Evolutionary conservation across 257 asterid genomes (phyloP).

Genomic region (Parsonsia alboflavescens): DNA sequence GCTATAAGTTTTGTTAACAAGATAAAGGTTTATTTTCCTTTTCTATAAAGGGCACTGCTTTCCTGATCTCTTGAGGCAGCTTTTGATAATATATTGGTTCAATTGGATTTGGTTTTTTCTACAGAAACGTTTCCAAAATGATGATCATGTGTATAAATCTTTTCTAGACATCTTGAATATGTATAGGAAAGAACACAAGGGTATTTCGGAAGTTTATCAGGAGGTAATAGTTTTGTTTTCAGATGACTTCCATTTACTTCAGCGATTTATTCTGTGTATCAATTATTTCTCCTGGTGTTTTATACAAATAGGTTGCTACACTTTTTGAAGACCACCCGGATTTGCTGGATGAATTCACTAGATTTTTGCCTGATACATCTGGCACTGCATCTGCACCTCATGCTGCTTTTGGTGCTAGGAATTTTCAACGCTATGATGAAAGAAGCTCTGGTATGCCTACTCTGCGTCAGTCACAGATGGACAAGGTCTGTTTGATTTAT

Average conservation of each 20-base stretch:
- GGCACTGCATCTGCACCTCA: slow-evolving; percentile 57
- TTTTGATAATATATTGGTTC: slow-evolving; percentile 12
- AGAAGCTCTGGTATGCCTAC: slow-evolving; percentile 69
- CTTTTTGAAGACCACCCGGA: slow-evolving; percentile 85
- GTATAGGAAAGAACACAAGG: slow-evolving; percentile 97
- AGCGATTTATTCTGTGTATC: neutral
- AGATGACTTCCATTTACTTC: neutral
- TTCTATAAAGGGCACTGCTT: neutral
- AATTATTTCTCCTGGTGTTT: neutral
- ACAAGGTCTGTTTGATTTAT: slow-evolving; percentile 48
- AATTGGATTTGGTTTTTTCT: slow-evolving; percentile 15
- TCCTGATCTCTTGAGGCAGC: neutral
- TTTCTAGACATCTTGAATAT: slow-evolving; percentile 94
- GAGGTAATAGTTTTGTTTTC: slow-evolving; percentile 49
- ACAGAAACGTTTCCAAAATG: slow-evolving; percentile 91
- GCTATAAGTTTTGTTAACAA: slow-evolving; percentile 95
- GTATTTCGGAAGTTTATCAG: slow-evolving; percentile 83
- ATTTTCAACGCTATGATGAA: slow-evolving; percentile 65
- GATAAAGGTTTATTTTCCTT: slow-evolving; percentile 60
- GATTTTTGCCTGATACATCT: slow-evolving; percentile 87
- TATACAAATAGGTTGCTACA: slow-evolving; percentile 58
- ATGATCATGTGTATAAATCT: slow-evolving; percentile 89
- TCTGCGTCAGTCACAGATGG: slow-evolving; percentile 53
- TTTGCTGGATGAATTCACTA: slow-evolving; percentile 92
- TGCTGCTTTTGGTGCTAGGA: slow-evolving; percentile 52